Conservation (phyloP, 306 rosid genomes). For the Rubus idaeus region DNA sequence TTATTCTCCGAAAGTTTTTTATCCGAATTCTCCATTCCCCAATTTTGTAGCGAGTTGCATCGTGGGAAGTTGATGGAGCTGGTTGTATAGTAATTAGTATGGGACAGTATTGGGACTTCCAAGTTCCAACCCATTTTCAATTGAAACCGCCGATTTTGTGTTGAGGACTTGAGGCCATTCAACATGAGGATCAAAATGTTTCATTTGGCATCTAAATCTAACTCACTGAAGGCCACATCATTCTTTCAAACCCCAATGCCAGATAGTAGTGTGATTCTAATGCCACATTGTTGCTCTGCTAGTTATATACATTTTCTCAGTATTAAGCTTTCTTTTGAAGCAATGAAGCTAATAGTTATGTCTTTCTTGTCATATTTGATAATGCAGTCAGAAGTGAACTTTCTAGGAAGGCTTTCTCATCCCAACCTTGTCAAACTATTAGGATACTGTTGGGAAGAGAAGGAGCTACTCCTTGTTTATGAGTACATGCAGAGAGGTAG, state of each 20-base stretch:
- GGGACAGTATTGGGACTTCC: background rate
- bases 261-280: background rate
- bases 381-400: conserved; percentile 77
- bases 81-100: background rate
- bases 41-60: background rate
- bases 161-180: background rate
- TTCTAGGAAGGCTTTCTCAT: conserved; percentile 77
- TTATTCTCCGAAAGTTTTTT: background rate
- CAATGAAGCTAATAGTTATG: background rate
- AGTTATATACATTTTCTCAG: background rate
- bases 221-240: background rate
- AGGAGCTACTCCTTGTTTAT: conserved; percentile 82
- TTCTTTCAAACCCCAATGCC: conserved; percentile 3
- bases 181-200: background rate
- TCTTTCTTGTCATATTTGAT: conserved; percentile 19
- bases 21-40: background rate
- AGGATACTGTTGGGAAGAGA: conserved; percentile 71
- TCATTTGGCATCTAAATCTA: background rate
- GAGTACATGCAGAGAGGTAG: conserved; percentile 88
- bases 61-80: background rate
- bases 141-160: background rate
- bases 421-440: conserved; percentile 80
- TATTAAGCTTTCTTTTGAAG: background rate
- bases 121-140: background rate
- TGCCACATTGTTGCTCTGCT: background rate